Percentiles rank a stretch among this genome's conserved stretches.
These are phyloP conservation scores for Exophiala bonariae DNA, from an alignment of 2,329 filamentous ascomycete species.

Conservation along the genomic window DNA sequence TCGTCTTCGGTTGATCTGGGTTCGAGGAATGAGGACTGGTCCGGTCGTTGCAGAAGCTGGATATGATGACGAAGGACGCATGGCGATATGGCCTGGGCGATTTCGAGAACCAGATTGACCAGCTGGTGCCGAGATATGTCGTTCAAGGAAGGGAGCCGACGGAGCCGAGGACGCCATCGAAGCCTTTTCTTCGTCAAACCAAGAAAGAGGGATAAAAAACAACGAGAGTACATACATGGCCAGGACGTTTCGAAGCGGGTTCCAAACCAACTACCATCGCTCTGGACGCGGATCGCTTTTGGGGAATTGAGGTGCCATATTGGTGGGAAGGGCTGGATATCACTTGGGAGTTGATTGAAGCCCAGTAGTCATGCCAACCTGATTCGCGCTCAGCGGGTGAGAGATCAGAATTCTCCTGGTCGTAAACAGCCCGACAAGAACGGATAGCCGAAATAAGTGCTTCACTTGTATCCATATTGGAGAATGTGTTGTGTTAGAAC, in stretches of 20 bases:
- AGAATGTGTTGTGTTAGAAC: no score
- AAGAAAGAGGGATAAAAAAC: slow-evolving; percentile 17
- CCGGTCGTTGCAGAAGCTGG: slow-evolving; percentile 31
- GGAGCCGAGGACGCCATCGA: slow-evolving; percentile 21
- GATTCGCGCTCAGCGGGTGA: slow-evolving; percentile 19
- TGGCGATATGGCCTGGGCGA: slow-evolving; percentile 3
- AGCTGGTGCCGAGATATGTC: slow-evolving; percentile 26
- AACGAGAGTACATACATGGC: slow-evolving; percentile 27
- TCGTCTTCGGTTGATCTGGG: slow-evolving; percentile 14
- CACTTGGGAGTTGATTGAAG: slow-evolving; percentile 13
- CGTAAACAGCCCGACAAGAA: slow-evolving; percentile 22
- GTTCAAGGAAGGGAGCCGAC: slow-evolving; percentile 24
- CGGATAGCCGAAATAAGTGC: slow-evolving; percentile 18
- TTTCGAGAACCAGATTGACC: slow-evolving; percentile 6
- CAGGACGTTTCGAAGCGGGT: slow-evolving; percentile 41
- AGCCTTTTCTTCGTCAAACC: slow-evolving; percentile 26
- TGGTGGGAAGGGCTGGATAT: slow-evolving; percentile 7
- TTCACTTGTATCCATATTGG: slow-evolving; percentile 20
- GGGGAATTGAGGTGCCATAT: slow-evolving; percentile 19
- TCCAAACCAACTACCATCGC: slow-evolving; percentile 35
- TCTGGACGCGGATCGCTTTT: slow-evolving; percentile 23
- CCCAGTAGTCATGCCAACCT: slow-evolving; percentile 19
- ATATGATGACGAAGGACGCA: slow-evolving; percentile 37
- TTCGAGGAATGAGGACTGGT: slow-evolving; percentile 29
- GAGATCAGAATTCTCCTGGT: slow-evolving; percentile 24